Percentiles rank a stretch among this genome's conserved stretches.
Conservation (phyloP, 768 basidiomycete species). For the Leucosporidium creatinivorum region DNA sequence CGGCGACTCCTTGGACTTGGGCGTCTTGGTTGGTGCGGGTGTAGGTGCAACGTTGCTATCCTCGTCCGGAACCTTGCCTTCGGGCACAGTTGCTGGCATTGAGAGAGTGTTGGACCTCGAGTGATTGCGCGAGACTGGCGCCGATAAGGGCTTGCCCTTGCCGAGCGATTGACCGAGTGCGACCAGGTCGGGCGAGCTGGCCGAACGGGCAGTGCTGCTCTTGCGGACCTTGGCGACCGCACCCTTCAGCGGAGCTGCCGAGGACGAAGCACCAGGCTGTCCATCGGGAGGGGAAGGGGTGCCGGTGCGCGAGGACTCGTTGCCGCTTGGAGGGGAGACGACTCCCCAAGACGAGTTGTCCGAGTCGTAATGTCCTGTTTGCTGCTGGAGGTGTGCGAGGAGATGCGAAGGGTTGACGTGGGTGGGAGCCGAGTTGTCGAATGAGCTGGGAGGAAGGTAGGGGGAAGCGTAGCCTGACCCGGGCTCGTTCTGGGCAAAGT, state of each 20-base stretch:
- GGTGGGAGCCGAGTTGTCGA: conserved; percentile 12
- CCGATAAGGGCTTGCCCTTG: conserved; percentile 13
- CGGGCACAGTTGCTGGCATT: conserved; percentile 15
- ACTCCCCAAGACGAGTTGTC: conserved; percentile 15
- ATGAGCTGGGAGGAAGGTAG: conserved; percentile 13
- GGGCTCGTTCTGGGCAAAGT: conserved; percentile 17
- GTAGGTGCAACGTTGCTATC: neutral
- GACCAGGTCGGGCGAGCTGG: neutral
- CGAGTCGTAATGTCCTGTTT: conserved; percentile 9
- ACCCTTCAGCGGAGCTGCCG: neutral
- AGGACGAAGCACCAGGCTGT: neutral
- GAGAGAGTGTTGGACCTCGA: conserved; percentile 30
- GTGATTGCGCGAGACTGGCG: conserved; percentile 1
- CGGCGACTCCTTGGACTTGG: neutral
- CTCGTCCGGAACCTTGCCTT: conserved; percentile 14
- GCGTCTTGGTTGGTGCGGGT: neutral
- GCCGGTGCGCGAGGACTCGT: conserved; percentile 4
- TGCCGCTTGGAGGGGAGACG: neutral
- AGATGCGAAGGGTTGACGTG: conserved; percentile 29
- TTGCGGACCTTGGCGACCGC: neutral
- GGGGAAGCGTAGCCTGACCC: conserved; percentile 13
- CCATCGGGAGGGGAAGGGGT: conserved; percentile 4
- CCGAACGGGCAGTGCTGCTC: neutral
- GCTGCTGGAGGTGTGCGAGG: neutral
- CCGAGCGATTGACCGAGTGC: neutral